These are phyloP conservation scores for Pichia cephalocereana DNA, from an alignment of 805 yeast genomes.

Conservation along the genomic window DNA sequence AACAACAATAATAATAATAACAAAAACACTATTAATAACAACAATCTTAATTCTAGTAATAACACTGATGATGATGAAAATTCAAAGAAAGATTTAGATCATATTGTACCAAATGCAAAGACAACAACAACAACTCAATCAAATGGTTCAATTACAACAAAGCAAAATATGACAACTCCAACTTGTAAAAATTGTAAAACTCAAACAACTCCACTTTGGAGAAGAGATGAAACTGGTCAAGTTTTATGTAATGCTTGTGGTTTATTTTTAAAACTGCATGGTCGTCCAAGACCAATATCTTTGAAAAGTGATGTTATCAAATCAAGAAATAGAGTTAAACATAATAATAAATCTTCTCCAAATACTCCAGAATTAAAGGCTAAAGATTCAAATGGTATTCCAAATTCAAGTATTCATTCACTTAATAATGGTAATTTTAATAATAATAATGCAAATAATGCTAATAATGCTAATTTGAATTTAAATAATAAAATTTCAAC, in stretches of 20 bases:
- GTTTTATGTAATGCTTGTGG: constrained; percentile 96
- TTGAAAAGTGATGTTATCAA: constrained; percentile 89
- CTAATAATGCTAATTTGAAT: constrained; percentile 8
- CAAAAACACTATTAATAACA: not conserved
- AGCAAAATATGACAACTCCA: constrained; percentile 54
- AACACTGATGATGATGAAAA: constrained; percentile 11
- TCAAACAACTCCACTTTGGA: constrained; percentile 90
- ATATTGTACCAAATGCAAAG: constrained; percentile 47
- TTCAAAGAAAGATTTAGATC: constrained; percentile 23
- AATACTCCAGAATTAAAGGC: constrained; percentile 50
- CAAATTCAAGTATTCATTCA: not conserved
- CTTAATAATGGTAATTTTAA: constrained; percentile 1
- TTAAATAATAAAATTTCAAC: constrained; percentile 7
- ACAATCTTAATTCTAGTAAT: not conserved
- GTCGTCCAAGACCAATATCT: constrained; percentile 85
- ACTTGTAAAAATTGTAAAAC: constrained; percentile 87
- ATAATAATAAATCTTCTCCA: constrained; percentile 35
- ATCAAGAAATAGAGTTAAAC: constrained; percentile 78
- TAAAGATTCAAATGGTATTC: constrained; percentile 27
- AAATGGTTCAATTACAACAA: constrained; percentile 58
- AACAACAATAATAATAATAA: not conserved
- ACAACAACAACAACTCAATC: constrained; percentile 45
- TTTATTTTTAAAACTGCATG: constrained; percentile 77
- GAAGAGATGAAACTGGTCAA: constrained; percentile 85
- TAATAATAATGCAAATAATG: constrained; percentile 2